A percentile compares a stretch with the other conserved stretches of the same genome.
Evolutionary conservation across 768 basidiomycete genomes (phyloP).

Genomic region (Hebeloma cylindrosporum): DNA sequence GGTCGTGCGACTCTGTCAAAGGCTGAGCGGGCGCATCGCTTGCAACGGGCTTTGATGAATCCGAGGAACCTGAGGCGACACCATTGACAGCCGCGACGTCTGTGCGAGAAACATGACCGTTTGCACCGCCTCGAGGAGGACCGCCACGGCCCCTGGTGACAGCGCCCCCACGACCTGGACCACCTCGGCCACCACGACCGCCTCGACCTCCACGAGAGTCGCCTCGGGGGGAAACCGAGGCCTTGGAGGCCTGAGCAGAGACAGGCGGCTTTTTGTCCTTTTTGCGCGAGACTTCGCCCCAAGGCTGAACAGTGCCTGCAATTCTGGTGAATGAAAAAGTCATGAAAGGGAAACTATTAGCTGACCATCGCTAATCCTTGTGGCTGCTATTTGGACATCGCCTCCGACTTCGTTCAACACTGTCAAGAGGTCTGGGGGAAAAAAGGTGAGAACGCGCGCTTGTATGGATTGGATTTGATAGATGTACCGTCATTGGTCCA

Average conservation of each 20-base stretch:
- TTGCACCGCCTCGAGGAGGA: slow-evolving; percentile 42
- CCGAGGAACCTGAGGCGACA: slow-evolving; percentile 21
- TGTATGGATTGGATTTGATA: slow-evolving; percentile 7
- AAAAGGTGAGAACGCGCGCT: slow-evolving; percentile 27
- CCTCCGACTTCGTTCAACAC: slow-evolving; percentile 67
- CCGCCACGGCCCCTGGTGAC: slow-evolving; percentile 49
- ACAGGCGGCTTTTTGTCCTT: slow-evolving; percentile 76
- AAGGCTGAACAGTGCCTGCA: slow-evolving; percentile 72
- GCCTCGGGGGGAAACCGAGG: slow-evolving; percentile 46
- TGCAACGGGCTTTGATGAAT: slow-evolving; percentile 18
- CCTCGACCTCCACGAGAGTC: slow-evolving; percentile 66
- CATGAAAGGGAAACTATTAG: slow-evolving; percentile 14
- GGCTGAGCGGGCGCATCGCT: slow-evolving; percentile 28
- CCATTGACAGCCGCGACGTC: slow-evolving; percentile 30
- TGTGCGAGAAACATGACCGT: slow-evolving; percentile 40
- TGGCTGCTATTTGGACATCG: slow-evolving; percentile 67
- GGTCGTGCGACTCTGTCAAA: slow-evolving; percentile 22
- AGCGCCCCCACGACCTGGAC: slow-evolving; percentile 58
- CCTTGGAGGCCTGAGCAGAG: slow-evolving; percentile 48
- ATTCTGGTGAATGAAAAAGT: slow-evolving; percentile 14
- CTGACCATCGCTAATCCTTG: slow-evolving; percentile 76
- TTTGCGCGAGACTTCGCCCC: slow-evolving; percentile 83
- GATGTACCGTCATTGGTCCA: slow-evolving; percentile 69
- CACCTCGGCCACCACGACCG: slow-evolving; percentile 55
- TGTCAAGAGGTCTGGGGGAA: slow-evolving; percentile 59